These are phyloP conservation scores for Sphenostylis stenocarpa DNA, from an alignment of 306 rosid species.

Conservation along the genomic window DNA sequence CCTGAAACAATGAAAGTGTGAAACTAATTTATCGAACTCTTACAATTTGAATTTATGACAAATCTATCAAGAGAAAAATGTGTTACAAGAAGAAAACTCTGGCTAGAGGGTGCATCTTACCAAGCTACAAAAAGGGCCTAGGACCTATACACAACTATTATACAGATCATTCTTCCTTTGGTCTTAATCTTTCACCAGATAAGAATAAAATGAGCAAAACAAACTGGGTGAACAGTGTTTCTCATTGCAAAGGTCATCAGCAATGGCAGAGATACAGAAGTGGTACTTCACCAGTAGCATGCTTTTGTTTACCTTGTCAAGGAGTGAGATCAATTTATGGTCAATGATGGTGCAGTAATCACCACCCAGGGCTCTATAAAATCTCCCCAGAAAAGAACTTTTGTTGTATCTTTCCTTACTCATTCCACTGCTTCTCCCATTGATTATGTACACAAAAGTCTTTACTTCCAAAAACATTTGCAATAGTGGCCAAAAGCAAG, in stretches of 20 bases:
- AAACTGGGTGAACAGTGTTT: constrained; percentile 4
- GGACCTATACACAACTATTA: constrained; percentile 38
- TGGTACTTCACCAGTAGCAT: neutral
- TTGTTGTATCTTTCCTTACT: neutral
- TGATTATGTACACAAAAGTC: constrained; percentile 31
- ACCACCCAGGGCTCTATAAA: constrained; percentile 23
- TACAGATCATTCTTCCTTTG: constrained; percentile 32
- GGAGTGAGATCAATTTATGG: neutral
- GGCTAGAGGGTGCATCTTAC: constrained; percentile 40
- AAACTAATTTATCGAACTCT: constrained; percentile 17
- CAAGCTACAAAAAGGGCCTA: constrained; percentile 55
- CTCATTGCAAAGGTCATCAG: constrained; percentile 12
- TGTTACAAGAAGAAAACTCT: constrained; percentile 37
- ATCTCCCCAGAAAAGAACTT: constrained; percentile 26
- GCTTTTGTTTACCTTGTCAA: neutral
- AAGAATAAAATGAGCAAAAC: constrained; percentile 1
- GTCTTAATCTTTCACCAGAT: constrained; percentile 20
- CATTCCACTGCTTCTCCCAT: constrained; percentile 30
- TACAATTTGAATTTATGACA: constrained; percentile 37
- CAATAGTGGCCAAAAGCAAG: neutral
- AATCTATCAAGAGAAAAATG: constrained; percentile 31
- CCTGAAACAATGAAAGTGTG: too few relatives aligned
- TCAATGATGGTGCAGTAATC: constrained; percentile 5
- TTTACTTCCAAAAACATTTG: constrained; percentile 23
- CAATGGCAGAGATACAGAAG: neutral